Evolutionary conservation across 73 alveolate species (phyloP).

Genomic region (Paramecium biaurelia): DNA sequence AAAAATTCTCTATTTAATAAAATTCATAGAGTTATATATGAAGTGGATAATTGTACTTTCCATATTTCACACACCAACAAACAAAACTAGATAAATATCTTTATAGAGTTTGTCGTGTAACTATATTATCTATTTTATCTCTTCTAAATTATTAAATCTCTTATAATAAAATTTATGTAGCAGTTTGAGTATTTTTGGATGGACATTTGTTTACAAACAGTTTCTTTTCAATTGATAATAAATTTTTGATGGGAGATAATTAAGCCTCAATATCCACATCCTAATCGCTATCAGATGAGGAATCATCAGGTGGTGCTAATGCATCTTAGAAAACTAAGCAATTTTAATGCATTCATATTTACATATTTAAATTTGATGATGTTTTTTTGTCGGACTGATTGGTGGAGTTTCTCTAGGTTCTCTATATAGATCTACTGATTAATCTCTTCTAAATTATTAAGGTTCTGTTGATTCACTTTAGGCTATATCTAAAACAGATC

Average conservation of each 20-base stretch:
- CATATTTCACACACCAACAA: constrained; percentile 41
- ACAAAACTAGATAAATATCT: background rate
- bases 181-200: background rate
- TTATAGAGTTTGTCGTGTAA: background rate
- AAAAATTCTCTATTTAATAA: background rate
- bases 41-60: background rate
- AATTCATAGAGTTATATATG: background rate
- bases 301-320: background rate
- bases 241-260: background rate
- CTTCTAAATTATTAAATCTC: constrained; percentile 26
- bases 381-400: background rate
- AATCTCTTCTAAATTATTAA: background rate
- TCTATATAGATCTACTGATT: background rate
- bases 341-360: background rate
- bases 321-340: background rate
- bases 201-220: constrained; percentile 16
- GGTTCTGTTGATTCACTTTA: constrained; percentile 6
- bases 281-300: background rate
- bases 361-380: background rate
- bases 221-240: constrained; percentile 24
- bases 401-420: background rate
- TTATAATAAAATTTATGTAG: background rate
- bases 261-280: constrained; percentile 10
- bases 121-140: background rate
- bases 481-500: background rate